Evolutionary conservation across 306 rosid species (phyloP), one percentile per base, ranked within the genome.

Genomic region (Senna tora): DNA sequence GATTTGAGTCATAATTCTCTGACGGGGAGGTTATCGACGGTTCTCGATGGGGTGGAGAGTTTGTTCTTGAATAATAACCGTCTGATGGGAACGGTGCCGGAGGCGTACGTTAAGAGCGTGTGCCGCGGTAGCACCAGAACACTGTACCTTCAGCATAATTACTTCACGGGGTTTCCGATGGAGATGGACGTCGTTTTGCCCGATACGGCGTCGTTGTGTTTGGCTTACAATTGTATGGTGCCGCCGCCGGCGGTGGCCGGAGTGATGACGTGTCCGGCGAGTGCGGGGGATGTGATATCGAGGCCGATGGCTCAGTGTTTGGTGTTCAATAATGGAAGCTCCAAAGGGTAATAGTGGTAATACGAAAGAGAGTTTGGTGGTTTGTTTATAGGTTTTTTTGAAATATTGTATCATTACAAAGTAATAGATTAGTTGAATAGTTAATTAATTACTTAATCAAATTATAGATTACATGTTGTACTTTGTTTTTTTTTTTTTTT

Each of bases 111-210:
- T 22, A 83, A 83, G 75, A 80, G 89, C 80, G 76, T 86, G 73
- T 77, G 73, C 78, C 17, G 75, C 64, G 95, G 97, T 0, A 74
- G 53, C 76, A 88, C 95, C 69, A 84, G 72, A 81, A 88, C 90
- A 9, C 16, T 91, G 46, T 91, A 91, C 65, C 74, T 91, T 53
- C 97, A 91, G 60, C 95, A 91, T 69, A 91, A 91, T 52, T 91
- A 60, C 78, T 65, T 91, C 7, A 83, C 85, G 1, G 77, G 76
- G 42, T 78, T 88, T 19, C 71, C 81, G 5, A 2, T 84, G 30
- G 60, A 65, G 4, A 17, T n/a, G 11, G 82, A 81, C 11, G 4
- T 55, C 15, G 77, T 15, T 34, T 39, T 91, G 76, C 94, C 97
- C 0, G 92, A 83, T 38, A 76, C 90, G 78, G 87, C 82, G 76